phyloP scores from a whole-genome alignment of 805 yeast species.

The Kodamaea hsintzibuensis region DNA sequence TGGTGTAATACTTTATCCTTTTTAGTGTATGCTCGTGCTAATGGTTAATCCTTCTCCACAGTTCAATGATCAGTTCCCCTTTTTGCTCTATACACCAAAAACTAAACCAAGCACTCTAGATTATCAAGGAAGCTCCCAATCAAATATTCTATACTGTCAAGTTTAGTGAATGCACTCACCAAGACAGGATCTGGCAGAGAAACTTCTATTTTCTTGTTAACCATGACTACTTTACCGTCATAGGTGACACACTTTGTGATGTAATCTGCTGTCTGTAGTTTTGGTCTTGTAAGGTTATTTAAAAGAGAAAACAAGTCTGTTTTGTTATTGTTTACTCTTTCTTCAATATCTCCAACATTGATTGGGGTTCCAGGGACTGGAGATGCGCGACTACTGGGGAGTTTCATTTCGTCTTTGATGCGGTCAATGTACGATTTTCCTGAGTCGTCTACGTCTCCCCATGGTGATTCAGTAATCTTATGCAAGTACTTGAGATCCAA shows the following conservation, averaged over 20 bases:
- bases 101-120: conserved; percentile 11
- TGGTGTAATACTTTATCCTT: no score
- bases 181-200: conserved; percentile 69
- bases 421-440: conserved; percentile 56
- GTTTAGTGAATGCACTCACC: conserved; percentile 60
- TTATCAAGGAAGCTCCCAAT: conserved; percentile 34
- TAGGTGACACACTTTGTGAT: conserved; percentile 59
- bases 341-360: conserved; percentile 24
- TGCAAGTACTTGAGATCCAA: conserved; percentile 27
- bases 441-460: conserved; percentile 52
- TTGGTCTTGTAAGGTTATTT: conserved; percentile 29
- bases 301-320: conserved; percentile 20
- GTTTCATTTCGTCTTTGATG: conserved; percentile 54
- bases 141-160: conserved; percentile 59
- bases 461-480: conserved; percentile 56
- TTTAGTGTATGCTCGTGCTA: no score
- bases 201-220: conserved; percentile 57
- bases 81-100: neutral
- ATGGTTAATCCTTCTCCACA: no score
- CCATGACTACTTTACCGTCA: conserved; percentile 58
- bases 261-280: conserved; percentile 44
- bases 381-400: conserved; percentile 18
- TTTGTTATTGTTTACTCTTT: conserved; percentile 15
- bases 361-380: conserved; percentile 20
- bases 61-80: neutral